Evolutionary conservation across 2,329 filamentous ascomycete genomes (phyloP), one percentile per base, ranked within the genome.

Genomic region (Zymoseptoria crescenta): DNA sequence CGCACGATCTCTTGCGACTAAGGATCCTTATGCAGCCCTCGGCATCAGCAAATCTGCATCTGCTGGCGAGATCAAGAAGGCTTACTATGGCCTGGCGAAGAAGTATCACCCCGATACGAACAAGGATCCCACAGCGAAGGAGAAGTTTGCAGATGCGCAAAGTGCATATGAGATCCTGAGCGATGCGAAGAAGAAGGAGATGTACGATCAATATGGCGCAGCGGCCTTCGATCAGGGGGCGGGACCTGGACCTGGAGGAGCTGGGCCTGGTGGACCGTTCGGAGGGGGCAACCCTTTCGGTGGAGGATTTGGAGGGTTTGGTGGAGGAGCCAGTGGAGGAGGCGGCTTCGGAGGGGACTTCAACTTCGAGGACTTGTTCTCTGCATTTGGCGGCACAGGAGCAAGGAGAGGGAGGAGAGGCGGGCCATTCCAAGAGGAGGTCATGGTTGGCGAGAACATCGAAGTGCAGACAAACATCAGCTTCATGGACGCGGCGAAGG

Each of bases 41-140:
- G 94, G 94, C 13, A 90, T 99, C 29, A 80, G 80, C 69, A 96
- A 93, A 74, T 82, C 76, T 62, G 90, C 94, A n/a, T 86, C 89
- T 1, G 79, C 91, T 2, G 80, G 85, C 60, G 93, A 97, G 41
- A 97, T 99, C 73, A 99, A 99, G 74, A 97, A 96, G 75, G 92
- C 94, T 2, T 99, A 99, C 79, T 99, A 99, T 73, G 90, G 92
- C 55, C 80, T 97, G 60, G 94, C 94, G 20, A 99, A 99, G 76
- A 99, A 97, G 72, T 99, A 85, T 73, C 94, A 99, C 70, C 94
- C 94, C 8, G 94, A 99, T 73, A 97, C 94, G 41, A 99, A 97
- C 80, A 97, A 97, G 74, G 94, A 97, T 67, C 75, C 89, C 2
- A 82, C 80, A n/a, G 92, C 94, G 41, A 97, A 97, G 74, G 94